Base-by-base conservation (phyloP, 371 early-diverging fungal species). In the Mortierella sp. region DNA sequence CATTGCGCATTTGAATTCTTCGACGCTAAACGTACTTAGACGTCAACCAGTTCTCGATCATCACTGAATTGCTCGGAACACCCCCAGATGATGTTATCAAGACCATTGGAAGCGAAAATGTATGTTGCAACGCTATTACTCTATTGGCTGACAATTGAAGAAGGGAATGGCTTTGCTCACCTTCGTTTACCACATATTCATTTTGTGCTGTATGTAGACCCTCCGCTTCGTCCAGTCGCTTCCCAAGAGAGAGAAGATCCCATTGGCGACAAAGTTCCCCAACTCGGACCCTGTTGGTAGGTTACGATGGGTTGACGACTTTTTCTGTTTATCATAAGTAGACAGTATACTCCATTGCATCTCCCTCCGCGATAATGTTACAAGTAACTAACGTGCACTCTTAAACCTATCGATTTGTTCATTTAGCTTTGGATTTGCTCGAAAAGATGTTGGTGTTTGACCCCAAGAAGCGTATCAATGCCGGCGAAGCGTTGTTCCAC, bases 21-120 rank as follows among this genome's bases (percentile, higher is more conserved):
- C 79, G 32, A 3, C 5, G 8, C 24, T 44, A 43, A n/a, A 55
- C 8, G 46, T 48, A 82, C 93, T 92, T 74, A 84, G 85, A 98
- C 79, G 97, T 98, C 29, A 93, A 98, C 89, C 98, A 98, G 90
- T 97, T 98, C 82, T 96, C 97, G 0, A 96, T 97, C 82, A 98
- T 98, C 76, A 96, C 97, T 29, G 96, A 97, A 85, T 89, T 98
- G 56, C 91, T 98, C 55, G 99, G 99, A 60, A 97, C 97, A 46
- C 99, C 99, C 32, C 96, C 96, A 58, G 97, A 96, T 81, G 97
- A 97, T 90, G 97, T 98, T 41, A 95, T 98, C 87, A 90, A 96
- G 77, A 96, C 97, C 55, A 98, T 98, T 75, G 94, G 96, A 83
- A 97, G 97, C 87, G 98, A 97, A 86, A 96, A 97, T 83, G 94